A percentile compares a stretch with the other conserved stretches of the same genome.
Conservation (phyloP, 1,139 yeast species). For the Magnusiomyces magnusii region DNA sequence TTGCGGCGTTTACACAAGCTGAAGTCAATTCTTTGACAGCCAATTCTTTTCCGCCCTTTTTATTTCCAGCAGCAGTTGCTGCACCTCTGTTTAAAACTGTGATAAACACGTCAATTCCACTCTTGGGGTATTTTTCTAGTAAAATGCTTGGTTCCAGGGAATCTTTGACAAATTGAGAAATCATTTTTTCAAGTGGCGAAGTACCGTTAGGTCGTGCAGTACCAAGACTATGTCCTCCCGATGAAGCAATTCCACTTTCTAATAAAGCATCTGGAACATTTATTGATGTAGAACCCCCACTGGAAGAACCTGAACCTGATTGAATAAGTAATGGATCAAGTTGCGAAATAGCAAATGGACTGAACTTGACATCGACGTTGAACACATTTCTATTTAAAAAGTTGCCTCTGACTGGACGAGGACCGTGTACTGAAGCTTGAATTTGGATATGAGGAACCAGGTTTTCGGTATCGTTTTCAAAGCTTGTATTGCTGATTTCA, state of each 20-base stretch:
- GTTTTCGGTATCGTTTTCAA: background rate
- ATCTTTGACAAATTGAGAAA: constrained; percentile 50
- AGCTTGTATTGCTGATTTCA: constrained; percentile 44
- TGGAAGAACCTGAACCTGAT: constrained; percentile 25
- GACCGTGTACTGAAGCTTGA: constrained; percentile 76
- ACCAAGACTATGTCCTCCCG: constrained; percentile 6
- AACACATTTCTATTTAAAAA: constrained; percentile 63
- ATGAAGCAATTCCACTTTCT: constrained; percentile 18
- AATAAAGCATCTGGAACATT: constrained; percentile 16
- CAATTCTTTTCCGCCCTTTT: background rate
- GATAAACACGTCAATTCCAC: constrained; percentile 75
- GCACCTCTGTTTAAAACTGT: constrained; percentile 49
- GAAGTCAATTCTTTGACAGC: constrained; percentile 31
- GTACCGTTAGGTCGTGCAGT: constrained; percentile 19
- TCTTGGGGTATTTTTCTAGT: constrained; percentile 75
- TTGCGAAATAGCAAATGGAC: constrained; percentile 38
- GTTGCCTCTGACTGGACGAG: constrained; percentile 76
- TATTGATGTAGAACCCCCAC: constrained; percentile 22
- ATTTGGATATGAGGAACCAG: constrained; percentile 39
- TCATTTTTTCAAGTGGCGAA: constrained; percentile 44
- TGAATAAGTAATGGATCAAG: constrained; percentile 12
- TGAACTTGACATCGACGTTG: constrained; percentile 57
- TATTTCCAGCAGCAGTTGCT: constrained; percentile 19
- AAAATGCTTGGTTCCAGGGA: constrained; percentile 55
- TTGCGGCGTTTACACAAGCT: constrained; percentile 48